Evolutionary conservation across 495 filamentous ascomycete genomes (phyloP).

Genomic region (Immersiella caudata): DNA sequence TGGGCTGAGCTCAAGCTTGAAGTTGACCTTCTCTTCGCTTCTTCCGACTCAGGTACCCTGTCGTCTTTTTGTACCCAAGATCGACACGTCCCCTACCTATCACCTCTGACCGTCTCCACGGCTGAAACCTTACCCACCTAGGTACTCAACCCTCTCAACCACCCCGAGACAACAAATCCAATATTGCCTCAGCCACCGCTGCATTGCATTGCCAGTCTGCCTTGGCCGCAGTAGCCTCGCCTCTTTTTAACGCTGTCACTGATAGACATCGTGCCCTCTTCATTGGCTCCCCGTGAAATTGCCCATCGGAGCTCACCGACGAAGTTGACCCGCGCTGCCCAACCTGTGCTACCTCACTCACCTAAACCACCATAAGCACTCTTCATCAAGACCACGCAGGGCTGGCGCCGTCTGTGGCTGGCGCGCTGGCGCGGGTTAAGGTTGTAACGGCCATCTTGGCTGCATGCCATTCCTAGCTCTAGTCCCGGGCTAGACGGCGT

Average conservation of each 20-base stretch:
- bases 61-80: neutral
- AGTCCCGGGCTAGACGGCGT: no score
- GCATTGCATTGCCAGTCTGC: constrained; percentile 2
- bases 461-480: neutral
- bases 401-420: neutral
- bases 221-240: constrained; percentile 8
- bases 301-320: constrained; percentile 7
- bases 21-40: neutral
- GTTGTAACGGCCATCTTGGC: constrained; percentile 6
- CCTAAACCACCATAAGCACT: neutral
- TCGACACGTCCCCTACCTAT: neutral
- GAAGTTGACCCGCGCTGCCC: neutral
- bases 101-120: neutral
- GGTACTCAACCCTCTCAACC: neutral
- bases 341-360: neutral
- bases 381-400: neutral
- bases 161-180: neutral
- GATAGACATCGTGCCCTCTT: constrained; percentile 9
- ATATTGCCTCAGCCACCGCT: constrained; percentile 1
- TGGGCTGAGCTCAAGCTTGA: neutral
- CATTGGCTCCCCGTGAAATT: neutral
- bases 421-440: neutral
- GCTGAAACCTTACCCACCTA: neutral
- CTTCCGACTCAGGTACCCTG: neutral
- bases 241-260: neutral